Evolutionary conservation across 2,329 filamentous ascomycete genomes (phyloP).

Genomic region (Pestalotiopsis sp.): DNA sequence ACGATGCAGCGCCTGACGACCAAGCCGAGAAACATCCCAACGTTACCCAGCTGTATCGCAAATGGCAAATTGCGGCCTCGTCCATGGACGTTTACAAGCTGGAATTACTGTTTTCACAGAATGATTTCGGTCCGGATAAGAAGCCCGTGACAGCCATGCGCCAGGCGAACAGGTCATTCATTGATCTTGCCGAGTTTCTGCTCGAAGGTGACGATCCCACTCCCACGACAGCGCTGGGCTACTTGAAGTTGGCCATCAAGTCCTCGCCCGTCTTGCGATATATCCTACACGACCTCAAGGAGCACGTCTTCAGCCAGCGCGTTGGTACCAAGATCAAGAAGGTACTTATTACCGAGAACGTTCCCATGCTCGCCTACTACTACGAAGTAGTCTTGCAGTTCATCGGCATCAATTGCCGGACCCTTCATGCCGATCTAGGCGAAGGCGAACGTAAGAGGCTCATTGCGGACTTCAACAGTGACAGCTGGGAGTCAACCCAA

Average conservation of each 20-base stretch:
- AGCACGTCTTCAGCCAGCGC: conserved; percentile 20
- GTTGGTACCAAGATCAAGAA: conserved; percentile 23
- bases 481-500: conserved; percentile 20
- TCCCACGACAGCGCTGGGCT: conserved; percentile 22
- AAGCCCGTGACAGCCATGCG: conserved; percentile 22
- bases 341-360: conserved; percentile 27
- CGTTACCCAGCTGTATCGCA: conserved; percentile 7
- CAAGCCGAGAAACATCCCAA: not conserved
- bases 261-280: conserved; percentile 27
- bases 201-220: conserved; percentile 7
- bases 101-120: conserved; percentile 16
- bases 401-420: conserved; percentile 26
- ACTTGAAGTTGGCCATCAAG: conserved; percentile 22
- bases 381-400: conserved; percentile 30
- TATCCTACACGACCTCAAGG: conserved; percentile 24
- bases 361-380: conserved; percentile 27
- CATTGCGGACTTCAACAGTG: conserved; percentile 25
- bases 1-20: not conserved
- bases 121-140: conserved; percentile 18
- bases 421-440: conserved; percentile 23
- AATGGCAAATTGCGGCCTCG: conserved; percentile 24
- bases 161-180: conserved; percentile 17
- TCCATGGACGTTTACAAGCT: conserved; percentile 26
- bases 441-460: conserved; percentile 22
- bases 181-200: conserved; percentile 21